Evolutionary conservation across 2,329 filamentous ascomycete genomes (phyloP).

Genomic region (Periconia sp.): DNA sequence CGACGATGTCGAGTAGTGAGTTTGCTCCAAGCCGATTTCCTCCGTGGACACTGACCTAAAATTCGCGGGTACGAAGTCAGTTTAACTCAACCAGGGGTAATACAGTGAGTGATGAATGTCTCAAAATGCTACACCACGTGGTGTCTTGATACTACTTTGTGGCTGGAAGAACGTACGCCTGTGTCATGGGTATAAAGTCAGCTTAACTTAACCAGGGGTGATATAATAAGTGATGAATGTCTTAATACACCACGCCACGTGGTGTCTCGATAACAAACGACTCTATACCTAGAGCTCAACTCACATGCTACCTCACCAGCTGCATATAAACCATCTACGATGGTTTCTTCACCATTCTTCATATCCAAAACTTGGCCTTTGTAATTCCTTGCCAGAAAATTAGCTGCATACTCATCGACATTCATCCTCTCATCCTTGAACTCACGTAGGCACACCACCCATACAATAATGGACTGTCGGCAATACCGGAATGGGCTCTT

Average conservation of each 20-base stretch:
- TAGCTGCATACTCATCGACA: background rate
- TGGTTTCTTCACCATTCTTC: conserved; percentile 34
- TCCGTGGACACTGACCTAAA: conserved; percentile 54
- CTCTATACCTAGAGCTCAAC: no score
- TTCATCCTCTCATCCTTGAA: background rate
- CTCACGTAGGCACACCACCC: conserved; percentile 51
- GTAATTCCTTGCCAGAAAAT: conserved; percentile 37
- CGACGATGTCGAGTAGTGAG: conserved; percentile 53
- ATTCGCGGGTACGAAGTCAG: no score
- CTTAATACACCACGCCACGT: no score
- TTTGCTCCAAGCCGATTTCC: conserved; percentile 54
- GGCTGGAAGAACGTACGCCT: no score
- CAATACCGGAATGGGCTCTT: conserved; percentile 53
- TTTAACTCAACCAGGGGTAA: no score
- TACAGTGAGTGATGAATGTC: no score
- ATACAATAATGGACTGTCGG: conserved; percentile 57
- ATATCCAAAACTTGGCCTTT: conserved; percentile 51
- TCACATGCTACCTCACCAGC: conserved; percentile 53
- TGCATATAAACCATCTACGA: conserved; percentile 51
- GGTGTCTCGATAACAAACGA: no score
- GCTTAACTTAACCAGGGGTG: no score
- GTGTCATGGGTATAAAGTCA: no score
- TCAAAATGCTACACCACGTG: no score
- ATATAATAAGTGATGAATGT: no score
- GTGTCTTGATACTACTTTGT: no score